A percentile compares a stretch with the other conserved stretches of the same genome.
These are phyloP conservation scores for Rhizoclosmatium globosum DNA, from an alignment of 192 early-diverging fungal species.

Conservation along the genomic window DNA sequence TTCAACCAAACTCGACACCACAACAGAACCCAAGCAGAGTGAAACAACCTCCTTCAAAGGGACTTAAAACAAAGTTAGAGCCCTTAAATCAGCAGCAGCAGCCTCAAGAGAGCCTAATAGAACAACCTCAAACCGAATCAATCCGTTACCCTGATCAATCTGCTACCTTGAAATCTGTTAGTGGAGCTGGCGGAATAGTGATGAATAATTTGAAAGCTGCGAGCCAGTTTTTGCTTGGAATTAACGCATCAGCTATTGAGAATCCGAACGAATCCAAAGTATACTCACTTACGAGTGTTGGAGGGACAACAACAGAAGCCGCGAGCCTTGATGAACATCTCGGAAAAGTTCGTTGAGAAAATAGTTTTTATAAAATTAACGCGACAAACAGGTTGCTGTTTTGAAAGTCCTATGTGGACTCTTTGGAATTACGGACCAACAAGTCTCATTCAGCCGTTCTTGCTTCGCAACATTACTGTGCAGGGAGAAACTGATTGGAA, in stretches of 20 bases:
- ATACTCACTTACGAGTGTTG: neutral
- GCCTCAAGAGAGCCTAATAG: neutral
- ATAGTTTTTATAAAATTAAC: neutral
- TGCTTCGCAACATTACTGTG: slow-evolving; percentile 20
- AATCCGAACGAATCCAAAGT: neutral
- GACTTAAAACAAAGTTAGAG: slow-evolving; percentile 9
- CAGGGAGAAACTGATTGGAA: slow-evolving; percentile 34
- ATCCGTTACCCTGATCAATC: too few species aligned
- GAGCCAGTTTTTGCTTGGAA: slow-evolving; percentile 12
- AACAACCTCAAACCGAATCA: neutral
- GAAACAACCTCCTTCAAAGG: neutral
- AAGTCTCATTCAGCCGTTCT: slow-evolving; percentile 38
- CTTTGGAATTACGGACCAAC: slow-evolving; percentile 39
- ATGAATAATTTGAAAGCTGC: slow-evolving; percentile 29
- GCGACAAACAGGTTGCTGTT: slow-evolving; percentile 27
- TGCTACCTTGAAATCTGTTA: neutral
- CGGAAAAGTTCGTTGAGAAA: slow-evolving; percentile 27
- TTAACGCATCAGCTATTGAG: neutral
- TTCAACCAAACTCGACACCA: slow-evolving; percentile 10
- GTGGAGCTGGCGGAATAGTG: slow-evolving; percentile 6
- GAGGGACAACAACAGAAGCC: neutral
- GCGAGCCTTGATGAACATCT: slow-evolving; percentile 33
- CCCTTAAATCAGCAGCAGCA: neutral
- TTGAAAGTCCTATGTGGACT: slow-evolving; percentile 31
- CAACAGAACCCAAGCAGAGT: slow-evolving; percentile 17